Percentiles rank a stretch among this genome's conserved stretches.
These are phyloP conservation scores for Aureobasidium sp. DNA, from an alignment of 2,329 filamentous ascomycete species.

Conservation along the genomic window DNA sequence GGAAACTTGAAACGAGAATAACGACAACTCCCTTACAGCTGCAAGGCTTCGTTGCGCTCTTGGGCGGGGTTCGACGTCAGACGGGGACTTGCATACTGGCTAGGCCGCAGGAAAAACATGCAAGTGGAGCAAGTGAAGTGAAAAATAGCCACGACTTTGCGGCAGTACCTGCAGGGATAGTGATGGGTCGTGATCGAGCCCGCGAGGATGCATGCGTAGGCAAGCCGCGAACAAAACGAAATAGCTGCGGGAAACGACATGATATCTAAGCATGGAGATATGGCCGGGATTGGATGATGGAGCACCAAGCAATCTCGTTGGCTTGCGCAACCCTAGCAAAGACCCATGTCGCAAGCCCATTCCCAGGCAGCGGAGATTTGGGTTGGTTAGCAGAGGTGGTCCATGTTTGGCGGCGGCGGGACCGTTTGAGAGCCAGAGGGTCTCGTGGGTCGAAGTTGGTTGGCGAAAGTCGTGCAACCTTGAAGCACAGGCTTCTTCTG, in stretches of 20 bases:
- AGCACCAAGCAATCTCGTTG: background rate
- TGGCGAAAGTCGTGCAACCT: constrained; percentile 9
- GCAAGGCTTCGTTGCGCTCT: constrained; percentile 2
- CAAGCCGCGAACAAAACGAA: background rate
- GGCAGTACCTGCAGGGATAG: constrained; percentile 12
- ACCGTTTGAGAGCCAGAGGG: constrained; percentile 9
- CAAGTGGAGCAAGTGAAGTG: constrained; percentile 3
- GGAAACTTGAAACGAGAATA: constrained; percentile 11
- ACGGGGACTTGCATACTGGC: background rate
- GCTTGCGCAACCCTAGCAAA: constrained; percentile 10
- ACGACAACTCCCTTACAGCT: constrained; percentile 3
- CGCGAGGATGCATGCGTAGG: background rate
- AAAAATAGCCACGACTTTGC: constrained; percentile 3
- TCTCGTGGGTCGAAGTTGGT: constrained; percentile 5
- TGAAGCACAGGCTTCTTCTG: constrained; percentile 8
- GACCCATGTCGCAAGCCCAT: constrained; percentile 5
- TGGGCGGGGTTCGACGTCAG: constrained; percentile 4
- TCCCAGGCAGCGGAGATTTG: constrained; percentile 9
- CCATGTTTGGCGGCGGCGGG: constrained; percentile 9
- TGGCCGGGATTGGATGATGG: background rate
- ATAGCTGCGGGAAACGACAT: constrained; percentile 1
- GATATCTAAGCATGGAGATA: background rate
- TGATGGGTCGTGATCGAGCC: constrained; percentile 1
- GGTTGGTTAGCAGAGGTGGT: background rate
- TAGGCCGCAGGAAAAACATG: background rate